A percentile compares a stretch with the other conserved stretches of the same genome.
These are phyloP conservation scores for Rhinocladiella similis DNA, from an alignment of 2,329 filamentous ascomycete genomes.

Conservation along the genomic window DNA sequence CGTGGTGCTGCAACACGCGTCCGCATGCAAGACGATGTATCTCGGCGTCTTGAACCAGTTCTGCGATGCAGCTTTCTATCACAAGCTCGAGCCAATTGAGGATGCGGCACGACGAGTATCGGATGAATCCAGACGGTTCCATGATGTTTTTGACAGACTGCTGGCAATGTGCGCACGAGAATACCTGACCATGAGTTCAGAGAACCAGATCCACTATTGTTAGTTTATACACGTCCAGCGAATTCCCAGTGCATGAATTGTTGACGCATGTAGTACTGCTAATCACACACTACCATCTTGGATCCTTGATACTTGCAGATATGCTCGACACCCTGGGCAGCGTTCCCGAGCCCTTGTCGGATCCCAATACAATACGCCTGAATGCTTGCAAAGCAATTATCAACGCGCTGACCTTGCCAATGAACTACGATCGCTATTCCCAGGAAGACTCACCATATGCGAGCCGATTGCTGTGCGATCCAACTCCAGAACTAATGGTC, in stretches of 20 bases:
- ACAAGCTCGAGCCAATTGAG: not conserved
- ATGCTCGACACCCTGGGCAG: not conserved
- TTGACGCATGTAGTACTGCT: slow-evolving; percentile 3
- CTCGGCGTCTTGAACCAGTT: slow-evolving; percentile 5
- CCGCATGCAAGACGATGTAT: slow-evolving; percentile 16
- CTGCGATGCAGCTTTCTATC: not conserved
- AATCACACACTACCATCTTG: slow-evolving; percentile 7
- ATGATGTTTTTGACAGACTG: slow-evolving; percentile 8
- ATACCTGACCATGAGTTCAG: not conserved
- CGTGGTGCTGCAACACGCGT: slow-evolving; percentile 11
- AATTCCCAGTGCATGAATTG: not conserved
- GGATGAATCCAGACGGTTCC: slow-evolving; percentile 8
- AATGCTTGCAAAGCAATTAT: slow-evolving; percentile 14
- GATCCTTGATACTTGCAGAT: slow-evolving; percentile 10
- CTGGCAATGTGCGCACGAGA: slow-evolving; percentile 9
- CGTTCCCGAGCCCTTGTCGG: not conserved
- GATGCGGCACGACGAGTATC: slow-evolving; percentile 2
- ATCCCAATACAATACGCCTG: not conserved
- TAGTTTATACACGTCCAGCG: not conserved
- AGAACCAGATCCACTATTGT: slow-evolving; percentile 9
- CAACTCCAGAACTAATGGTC: slow-evolving; percentile 7
- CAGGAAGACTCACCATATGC: not conserved
- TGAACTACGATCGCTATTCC: slow-evolving; percentile 11
- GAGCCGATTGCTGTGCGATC: slow-evolving; percentile 9
- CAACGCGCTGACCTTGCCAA: slow-evolving; percentile 4